Percentiles rank a stretch among this genome's conserved stretches.
phyloP scores from a whole-genome alignment of 257 asterid species.

The Ocimum tenuiflorum region DNA sequence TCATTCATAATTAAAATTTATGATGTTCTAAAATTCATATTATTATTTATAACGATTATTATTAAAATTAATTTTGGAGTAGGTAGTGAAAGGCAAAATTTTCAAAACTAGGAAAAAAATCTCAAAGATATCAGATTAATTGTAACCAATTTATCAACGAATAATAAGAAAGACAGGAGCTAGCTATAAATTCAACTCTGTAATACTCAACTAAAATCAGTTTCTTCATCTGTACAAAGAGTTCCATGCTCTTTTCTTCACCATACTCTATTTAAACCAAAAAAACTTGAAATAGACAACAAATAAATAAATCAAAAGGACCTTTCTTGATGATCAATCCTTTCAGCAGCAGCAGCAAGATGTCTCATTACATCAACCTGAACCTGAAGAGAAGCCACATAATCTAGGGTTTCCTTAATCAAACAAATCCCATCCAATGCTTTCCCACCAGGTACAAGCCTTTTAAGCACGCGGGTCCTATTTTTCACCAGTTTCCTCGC shows the following conservation, averaged over 20 bases:
- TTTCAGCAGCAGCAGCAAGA: constrained; percentile 42
- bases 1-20: too few species aligned
- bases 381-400: constrained; percentile 50
- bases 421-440: constrained; percentile 47
- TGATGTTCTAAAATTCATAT: too few species aligned
- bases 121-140: too few species aligned
- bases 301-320: constrained; percentile 3
- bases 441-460: constrained; percentile 77
- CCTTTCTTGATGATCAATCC: constrained; percentile 23
- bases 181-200: too few species aligned
- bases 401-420: constrained; percentile 91
- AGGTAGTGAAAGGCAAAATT: too few species aligned
- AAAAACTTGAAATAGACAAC: constrained; percentile 1
- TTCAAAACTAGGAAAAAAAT: too few species aligned
- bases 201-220: background rate
- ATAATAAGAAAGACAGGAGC: too few species aligned
- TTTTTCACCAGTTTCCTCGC: constrained; percentile 46
- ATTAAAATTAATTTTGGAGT: too few species aligned
- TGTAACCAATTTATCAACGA: too few species aligned
- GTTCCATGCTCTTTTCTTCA: background rate
- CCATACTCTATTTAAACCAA: background rate
- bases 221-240: constrained; percentile 21
- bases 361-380: constrained; percentile 84
- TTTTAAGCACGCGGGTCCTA: constrained; percentile 57
- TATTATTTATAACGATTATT: too few species aligned